Evolutionary conservation across 1,284 basidiomycete genomes (phyloP), one percentile per base, ranked within the genome.

Genomic region (Bjerkandera adusta): DNA sequence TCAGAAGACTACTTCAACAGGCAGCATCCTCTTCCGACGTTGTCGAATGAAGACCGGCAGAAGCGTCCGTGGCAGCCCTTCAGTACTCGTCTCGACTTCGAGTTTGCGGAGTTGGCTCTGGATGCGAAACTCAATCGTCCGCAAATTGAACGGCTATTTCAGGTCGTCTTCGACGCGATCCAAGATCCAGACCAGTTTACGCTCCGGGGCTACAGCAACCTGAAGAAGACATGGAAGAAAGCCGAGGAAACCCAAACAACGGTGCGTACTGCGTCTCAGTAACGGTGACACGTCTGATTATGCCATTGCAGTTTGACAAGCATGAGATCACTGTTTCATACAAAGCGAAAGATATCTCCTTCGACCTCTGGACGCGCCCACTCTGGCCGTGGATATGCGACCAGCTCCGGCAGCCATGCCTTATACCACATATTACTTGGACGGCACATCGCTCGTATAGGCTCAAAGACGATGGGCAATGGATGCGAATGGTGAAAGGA

Each of bases 261-360:
- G 20, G 49, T 50, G 32, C 8, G 44, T 46, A 12, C 30, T 18
- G 4, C 13, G 30, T 8, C 26, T n/a, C 15, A 20, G 13, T 6
- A 18, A 22, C 5, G 21, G 4, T 22, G 18, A 16, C 50, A 18
- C 10, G 27, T 25, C 37, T 25, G 22, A 29, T 12, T 10, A 10
- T 38, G 27, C 36, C 32, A 24, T 5, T 44, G 21, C 44, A 61
- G 59, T 57, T 55, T 36, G 12, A 39, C 4, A 43, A 45, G 15
- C 15, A 34, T 3, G 47, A 45, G 5, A 25, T 57, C 5, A 11
- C 29, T 5, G 40, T 51, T 51, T 49, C 57, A 52, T 50, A 58
- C 71, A 58, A 65, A 64, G 58, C 64, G 58, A 7, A 68, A 58
- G 44, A 46, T 5, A 37, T 29, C 6, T 36, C 29, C 3, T 60